Conservation (phyloP, 495 filamentous ascomycete genomes). For the Aspergillus homomorphus region DNA sequence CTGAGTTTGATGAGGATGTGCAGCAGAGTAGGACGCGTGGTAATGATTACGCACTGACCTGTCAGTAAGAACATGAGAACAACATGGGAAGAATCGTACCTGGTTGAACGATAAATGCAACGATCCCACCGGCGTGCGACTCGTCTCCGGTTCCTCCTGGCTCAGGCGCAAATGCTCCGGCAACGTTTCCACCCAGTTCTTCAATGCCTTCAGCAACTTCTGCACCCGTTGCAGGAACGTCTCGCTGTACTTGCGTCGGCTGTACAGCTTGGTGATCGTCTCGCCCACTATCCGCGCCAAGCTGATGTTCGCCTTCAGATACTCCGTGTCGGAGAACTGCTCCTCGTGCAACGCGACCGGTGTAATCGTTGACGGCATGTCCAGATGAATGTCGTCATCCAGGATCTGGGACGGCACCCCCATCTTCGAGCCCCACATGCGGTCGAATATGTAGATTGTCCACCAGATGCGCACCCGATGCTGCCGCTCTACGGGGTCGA, state of each 20-base stretch:
- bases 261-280: conserved; percentile 42
- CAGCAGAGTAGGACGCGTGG: conserved; percentile 41
- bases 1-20: conserved; percentile 41
- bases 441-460: conserved; percentile 49
- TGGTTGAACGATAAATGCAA: conserved; percentile 43
- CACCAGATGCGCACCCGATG: conserved; percentile 47
- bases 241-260: conserved; percentile 42
- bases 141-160: conserved; percentile 37
- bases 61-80: conserved; percentile 2
- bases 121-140: conserved; percentile 38
- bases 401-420: conserved; percentile 44
- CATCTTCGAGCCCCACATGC: conserved; percentile 48
- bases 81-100: conserved; percentile 11
- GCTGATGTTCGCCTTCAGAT: conserved; percentile 41
- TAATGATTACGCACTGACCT: conserved; percentile 38
- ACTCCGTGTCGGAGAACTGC: conserved; percentile 41
- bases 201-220: conserved; percentile 42
- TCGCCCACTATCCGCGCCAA: conserved; percentile 43
- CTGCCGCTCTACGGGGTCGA: conserved; percentile 42
- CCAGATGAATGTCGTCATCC: conserved; percentile 47
- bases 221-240: conserved; percentile 44
- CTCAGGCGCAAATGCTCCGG: conserved; percentile 41
- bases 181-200: conserved; percentile 44
- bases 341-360: conserved; percentile 37
- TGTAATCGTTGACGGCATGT: conserved; percentile 37